Percentiles rank a stretch among this genome's conserved stretches.
Conservation (phyloP, 2,329 filamentous ascomycete species). For the Diaporthe eres region DNA sequence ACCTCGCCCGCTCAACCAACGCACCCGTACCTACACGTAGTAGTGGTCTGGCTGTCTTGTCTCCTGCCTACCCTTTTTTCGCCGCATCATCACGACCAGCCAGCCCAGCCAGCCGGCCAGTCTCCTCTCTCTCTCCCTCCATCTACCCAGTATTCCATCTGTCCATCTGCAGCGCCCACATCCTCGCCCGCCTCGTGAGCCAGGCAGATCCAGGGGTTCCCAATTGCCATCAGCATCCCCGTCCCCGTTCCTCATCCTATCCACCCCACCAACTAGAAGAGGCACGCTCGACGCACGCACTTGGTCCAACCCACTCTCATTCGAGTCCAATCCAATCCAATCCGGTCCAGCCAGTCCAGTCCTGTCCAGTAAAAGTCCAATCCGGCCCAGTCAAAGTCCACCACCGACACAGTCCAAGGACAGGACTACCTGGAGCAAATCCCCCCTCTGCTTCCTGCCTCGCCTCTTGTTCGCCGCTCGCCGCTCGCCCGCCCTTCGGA, state of each 20-base stretch:
- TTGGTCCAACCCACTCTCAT: conserved; percentile 28
- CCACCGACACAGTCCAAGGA: conserved; percentile 2
- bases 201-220: conserved; percentile 20
- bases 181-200: conserved; percentile 16
- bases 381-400: conserved; percentile 28
- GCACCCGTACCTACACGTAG: neutral
- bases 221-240: conserved; percentile 7
- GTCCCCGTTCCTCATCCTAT: conserved; percentile 22
- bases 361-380: conserved; percentile 17
- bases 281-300: conserved; percentile 20
- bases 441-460: conserved; percentile 14
- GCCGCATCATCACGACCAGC: conserved; percentile 17
- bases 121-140: neutral
- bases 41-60: neutral
- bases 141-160: neutral
- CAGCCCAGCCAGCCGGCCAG: too few relatives aligned
- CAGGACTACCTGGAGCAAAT: conserved; percentile 9
- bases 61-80: neutral
- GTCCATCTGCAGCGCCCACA: neutral
- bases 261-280: conserved; percentile 27
- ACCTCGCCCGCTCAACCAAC: conserved; percentile 10
- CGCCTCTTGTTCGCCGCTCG: conserved; percentile 23
- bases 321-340: conserved; percentile 21
- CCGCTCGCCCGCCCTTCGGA: conserved; percentile 16
- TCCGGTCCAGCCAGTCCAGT: conserved; percentile 10